These are phyloP conservation scores for Ganoderma resinaceum DNA, from an alignment of 1,284 basidiomycete species.

Conservation along the genomic window DNA sequence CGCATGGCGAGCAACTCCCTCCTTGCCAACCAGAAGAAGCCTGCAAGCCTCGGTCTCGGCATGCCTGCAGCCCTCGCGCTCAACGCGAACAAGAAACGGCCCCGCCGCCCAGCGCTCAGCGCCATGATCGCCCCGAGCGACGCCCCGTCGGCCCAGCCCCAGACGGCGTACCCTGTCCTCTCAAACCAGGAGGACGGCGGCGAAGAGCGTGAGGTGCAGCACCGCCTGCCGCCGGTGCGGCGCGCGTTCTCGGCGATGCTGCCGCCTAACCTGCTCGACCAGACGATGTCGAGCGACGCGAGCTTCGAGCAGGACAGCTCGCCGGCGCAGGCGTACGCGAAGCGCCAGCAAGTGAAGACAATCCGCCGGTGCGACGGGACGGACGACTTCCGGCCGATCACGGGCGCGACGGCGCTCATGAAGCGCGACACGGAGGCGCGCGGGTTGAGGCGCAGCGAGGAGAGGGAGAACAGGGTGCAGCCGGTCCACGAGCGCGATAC, in stretches of 20 bases:
- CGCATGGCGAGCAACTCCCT: slow-evolving; percentile 51
- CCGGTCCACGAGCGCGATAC: slow-evolving; percentile 38
- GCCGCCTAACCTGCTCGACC: slow-evolving; percentile 55
- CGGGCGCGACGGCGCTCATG: slow-evolving; percentile 61
- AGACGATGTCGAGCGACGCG: slow-evolving; percentile 64
- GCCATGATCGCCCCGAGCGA: slow-evolving; percentile 60
- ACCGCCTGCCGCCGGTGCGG: slow-evolving; percentile 55
- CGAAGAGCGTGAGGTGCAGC: slow-evolving; percentile 27
- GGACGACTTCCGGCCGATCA: slow-evolving; percentile 76
- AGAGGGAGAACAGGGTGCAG: slow-evolving; percentile 41
- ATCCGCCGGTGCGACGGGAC: slow-evolving; percentile 80
- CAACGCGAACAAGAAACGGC: slow-evolving; percentile 57
- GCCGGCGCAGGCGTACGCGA: slow-evolving; percentile 78
- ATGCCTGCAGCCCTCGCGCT: slow-evolving; percentile 53
- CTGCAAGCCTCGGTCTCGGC: slow-evolving; percentile 64
- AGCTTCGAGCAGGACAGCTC: slow-evolving; percentile 61
- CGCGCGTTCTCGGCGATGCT: slow-evolving; percentile 80
- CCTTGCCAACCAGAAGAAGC: slow-evolving; percentile 58
- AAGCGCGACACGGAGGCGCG: slow-evolving; percentile 52
- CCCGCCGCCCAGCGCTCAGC: slow-evolving; percentile 72
- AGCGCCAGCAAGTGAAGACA: slow-evolving; percentile 75
- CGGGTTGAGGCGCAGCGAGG: slow-evolving; percentile 26
- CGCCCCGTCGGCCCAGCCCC: slow-evolving; percentile 33
- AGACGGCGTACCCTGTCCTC: slow-evolving; percentile 44
- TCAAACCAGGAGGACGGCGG: slow-evolving; percentile 22